Conservation (phyloP, 345 rosid genomes). For the Linum lewisii region DNA sequence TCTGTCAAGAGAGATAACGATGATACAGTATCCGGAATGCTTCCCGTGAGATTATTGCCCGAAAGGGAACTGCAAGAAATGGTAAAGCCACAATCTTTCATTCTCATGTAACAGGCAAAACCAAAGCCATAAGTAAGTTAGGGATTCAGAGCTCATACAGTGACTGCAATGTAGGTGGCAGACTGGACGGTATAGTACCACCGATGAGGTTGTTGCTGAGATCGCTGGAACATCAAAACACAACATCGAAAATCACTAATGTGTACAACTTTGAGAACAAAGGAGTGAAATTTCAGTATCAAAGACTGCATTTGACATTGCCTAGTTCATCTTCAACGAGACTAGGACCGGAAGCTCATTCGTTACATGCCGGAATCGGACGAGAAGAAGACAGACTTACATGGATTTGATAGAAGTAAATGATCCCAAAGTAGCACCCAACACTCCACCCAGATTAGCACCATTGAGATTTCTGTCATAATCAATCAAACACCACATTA, state of each 20-base stretch:
- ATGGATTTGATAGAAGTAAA: constrained; percentile 67
- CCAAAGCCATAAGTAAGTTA: too few species aligned
- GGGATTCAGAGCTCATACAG: constrained; percentile 33
- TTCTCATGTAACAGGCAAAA: constrained; percentile 1
- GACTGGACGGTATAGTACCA: constrained; percentile 71
- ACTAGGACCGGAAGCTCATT: too few species aligned
- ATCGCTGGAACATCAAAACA: constrained; percentile 45
- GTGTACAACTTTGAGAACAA: background rate
- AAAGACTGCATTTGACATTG: too few species aligned
- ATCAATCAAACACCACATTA: background rate
- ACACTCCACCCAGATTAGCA: constrained; percentile 86
- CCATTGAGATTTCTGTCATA: constrained; percentile 61
- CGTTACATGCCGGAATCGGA: too few species aligned
- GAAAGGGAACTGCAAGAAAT: constrained; percentile 73
- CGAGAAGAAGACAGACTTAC: too few species aligned
- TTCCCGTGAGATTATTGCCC: constrained; percentile 82
- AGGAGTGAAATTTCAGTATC: background rate
- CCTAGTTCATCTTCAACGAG: background rate
- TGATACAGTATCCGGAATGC: constrained; percentile 72
- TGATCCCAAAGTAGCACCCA: constrained; percentile 52
- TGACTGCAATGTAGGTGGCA: constrained; percentile 61
- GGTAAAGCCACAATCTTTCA: background rate
- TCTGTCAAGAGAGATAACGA: constrained; percentile 46
- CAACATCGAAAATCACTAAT: too few species aligned
- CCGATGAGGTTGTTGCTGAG: constrained; percentile 89